phyloP scores from a whole-genome alignment of 805 yeast genomes.

The Wickerhamiella slavikovae region DNA sequence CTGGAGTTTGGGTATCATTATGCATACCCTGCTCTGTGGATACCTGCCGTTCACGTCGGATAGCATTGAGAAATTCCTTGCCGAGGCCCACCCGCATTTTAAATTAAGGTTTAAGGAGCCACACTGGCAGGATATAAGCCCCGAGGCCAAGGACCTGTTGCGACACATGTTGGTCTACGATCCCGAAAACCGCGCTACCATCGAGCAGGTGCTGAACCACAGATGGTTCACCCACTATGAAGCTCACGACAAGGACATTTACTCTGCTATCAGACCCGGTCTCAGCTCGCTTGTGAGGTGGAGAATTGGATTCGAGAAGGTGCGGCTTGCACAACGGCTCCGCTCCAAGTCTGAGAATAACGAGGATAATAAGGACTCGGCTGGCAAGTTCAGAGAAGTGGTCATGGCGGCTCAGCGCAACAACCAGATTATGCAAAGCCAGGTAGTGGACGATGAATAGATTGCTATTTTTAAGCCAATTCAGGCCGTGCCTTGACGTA shows the following conservation, averaged over 20 bases:
- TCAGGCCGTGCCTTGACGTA: conserved; percentile 3
- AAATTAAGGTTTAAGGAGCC: conserved; percentile 73
- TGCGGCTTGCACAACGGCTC: conserved; percentile 62
- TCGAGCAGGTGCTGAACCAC: conserved; percentile 59
- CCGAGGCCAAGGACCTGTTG: conserved; percentile 65
- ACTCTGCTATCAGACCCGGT: conserved; percentile 61
- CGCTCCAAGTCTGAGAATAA: conserved; percentile 40
- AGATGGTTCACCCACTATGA: conserved; percentile 37
- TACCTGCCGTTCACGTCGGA: conserved; percentile 84
- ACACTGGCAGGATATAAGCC: conserved; percentile 68
- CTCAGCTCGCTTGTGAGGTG: conserved; percentile 72
- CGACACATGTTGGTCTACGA: conserved; percentile 45
- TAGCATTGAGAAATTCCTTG: conserved; percentile 55
- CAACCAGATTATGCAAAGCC: conserved; percentile 22
- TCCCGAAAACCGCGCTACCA: conserved; percentile 63
- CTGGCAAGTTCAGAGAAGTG: conserved; percentile 33
- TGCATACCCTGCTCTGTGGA: conserved; percentile 79
- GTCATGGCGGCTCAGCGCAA: conserved; percentile 47
- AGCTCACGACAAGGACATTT: conserved; percentile 39
- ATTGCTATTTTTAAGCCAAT: no score
- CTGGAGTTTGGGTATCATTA: conserved; percentile 88
- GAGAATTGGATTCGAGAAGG: conserved; percentile 69
- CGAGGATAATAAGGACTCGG: conserved; percentile 15
- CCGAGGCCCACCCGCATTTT: conserved; percentile 51
- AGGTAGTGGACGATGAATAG: no score